Conservation (phyloP, 202 grass and related monocot genomes). For the Bolboschoenoplectus hybrid region DNA sequence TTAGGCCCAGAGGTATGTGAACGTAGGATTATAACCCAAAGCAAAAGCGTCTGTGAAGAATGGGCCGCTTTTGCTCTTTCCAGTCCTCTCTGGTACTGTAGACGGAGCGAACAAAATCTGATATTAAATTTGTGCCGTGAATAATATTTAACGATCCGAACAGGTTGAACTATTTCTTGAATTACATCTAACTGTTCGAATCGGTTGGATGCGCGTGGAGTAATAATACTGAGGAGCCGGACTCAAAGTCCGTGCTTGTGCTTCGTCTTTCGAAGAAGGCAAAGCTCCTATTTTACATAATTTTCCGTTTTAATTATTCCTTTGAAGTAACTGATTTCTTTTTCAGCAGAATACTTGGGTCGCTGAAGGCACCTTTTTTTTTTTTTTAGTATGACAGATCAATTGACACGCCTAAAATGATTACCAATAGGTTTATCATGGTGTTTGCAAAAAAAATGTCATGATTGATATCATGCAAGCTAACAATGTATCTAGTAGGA, state of each 20-base stretch:
- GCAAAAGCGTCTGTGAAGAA: too few relatives aligned
- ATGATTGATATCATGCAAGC: too few relatives aligned
- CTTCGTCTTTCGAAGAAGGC: neutral
- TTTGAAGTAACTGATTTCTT: neutral
- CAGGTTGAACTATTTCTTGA: too few relatives aligned
- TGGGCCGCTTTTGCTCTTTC: too few relatives aligned
- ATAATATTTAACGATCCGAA: too few relatives aligned
- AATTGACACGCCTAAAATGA: slow-evolving; percentile 14
- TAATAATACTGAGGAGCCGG: neutral
- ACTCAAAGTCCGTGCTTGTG: neutral
- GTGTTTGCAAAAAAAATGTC: too few relatives aligned
- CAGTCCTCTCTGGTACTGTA: too few relatives aligned
- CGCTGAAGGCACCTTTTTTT: neutral
- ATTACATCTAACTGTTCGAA: too few relatives aligned
- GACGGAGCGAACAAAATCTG: too few relatives aligned
- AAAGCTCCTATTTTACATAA: neutral
- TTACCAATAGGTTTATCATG: neutral
- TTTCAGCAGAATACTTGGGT: neutral
- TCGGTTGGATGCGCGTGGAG: neutral
- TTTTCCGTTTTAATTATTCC: neutral
- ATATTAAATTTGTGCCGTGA: too few relatives aligned
- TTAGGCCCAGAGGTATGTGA: neutral
- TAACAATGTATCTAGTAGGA: too few relatives aligned
- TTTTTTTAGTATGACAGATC: neutral
- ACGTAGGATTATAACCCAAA: too few relatives aligned